Percentiles rank a stretch among this genome's conserved stretches.
These are phyloP conservation scores for Kluyveromyces sp. DNA, from an alignment of 1,139 yeast species.

Conservation along the genomic window DNA sequence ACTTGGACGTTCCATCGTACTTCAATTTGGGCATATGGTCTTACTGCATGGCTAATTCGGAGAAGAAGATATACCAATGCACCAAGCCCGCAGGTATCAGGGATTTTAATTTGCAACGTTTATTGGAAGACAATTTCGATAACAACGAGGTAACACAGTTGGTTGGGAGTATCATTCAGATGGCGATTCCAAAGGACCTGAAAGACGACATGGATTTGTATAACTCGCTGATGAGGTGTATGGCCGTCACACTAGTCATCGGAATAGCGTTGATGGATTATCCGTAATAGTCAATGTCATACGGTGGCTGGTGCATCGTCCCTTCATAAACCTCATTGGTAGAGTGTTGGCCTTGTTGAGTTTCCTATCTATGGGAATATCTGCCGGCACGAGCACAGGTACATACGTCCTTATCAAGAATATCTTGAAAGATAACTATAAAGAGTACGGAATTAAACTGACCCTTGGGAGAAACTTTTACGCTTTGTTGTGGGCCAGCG, in stretches of 20 bases:
- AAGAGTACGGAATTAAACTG: slow-evolving; percentile 21
- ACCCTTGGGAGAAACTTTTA: slow-evolving; percentile 18
- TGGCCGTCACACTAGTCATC: slow-evolving; percentile 23
- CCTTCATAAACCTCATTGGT: slow-evolving; percentile 19
- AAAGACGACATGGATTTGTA: slow-evolving; percentile 19
- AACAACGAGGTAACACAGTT: slow-evolving; percentile 15
- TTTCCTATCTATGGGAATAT: slow-evolving; percentile 17
- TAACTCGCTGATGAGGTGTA: slow-evolving; percentile 22
- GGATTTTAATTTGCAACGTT: slow-evolving; percentile 17
- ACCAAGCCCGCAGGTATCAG: slow-evolving; percentile 27
- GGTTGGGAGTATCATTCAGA: slow-evolving; percentile 16
- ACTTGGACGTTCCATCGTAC: slow-evolving; percentile 19
- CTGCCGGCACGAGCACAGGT: slow-evolving; percentile 25
- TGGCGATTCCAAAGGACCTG: slow-evolving; percentile 19
- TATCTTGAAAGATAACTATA: slow-evolving; percentile 14
- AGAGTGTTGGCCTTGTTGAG: slow-evolving; percentile 17
- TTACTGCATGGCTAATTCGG: slow-evolving; percentile 19
- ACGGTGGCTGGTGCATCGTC: slow-evolving; percentile 20
- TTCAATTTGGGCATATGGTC: slow-evolving; percentile 29
- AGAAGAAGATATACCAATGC: slow-evolving; percentile 16
- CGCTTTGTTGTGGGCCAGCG: slow-evolving; percentile 26
- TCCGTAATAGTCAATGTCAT: slow-evolving; percentile 15
- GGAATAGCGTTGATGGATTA: slow-evolving; percentile 21
- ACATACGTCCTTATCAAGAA: slow-evolving; percentile 21
- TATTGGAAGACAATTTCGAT: slow-evolving; percentile 19